phyloP scores from a whole-genome alignment of 163 green algal genomes.

The Chlorella variabilis region DNA sequence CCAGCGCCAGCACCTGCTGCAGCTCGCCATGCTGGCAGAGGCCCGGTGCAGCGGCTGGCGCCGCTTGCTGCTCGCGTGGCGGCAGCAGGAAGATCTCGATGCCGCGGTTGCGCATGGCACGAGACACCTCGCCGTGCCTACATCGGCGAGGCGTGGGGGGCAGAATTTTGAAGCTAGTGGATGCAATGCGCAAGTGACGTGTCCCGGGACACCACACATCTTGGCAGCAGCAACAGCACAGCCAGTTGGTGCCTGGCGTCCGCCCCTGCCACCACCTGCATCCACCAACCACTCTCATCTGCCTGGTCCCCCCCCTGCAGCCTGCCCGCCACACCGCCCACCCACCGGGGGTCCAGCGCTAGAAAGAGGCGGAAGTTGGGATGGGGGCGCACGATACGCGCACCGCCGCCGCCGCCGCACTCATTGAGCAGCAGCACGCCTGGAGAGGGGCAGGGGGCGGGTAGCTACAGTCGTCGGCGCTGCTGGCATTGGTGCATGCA shows the following conservation, averaged over 20 bases:
- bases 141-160: background rate
- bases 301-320: background rate
- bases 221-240: no score
- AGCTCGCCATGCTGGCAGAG: conserved; percentile 15
- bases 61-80: background rate
- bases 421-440: conserved; percentile 93
- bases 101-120: conserved; percentile 97
- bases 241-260: no score
- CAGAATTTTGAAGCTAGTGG: no score
- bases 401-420: conserved; percentile 62
- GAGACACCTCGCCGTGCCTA: conserved; percentile 91
- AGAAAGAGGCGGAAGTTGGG: conserved; percentile 95
- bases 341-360: conserved; percentile 78
- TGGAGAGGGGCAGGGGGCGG: background rate
- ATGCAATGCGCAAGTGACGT: no score
- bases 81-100: conserved; percentile 93
- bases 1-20: conserved; percentile 43
- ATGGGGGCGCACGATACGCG: conserved; percentile 85
- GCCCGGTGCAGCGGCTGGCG: background rate
- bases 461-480: background rate
- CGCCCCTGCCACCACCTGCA: no score
- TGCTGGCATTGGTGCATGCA: background rate
- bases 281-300: no score
- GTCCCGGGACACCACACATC: no score
- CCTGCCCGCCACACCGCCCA: background rate